These are phyloP conservation scores for Jaltomata sinuosa DNA, from an alignment of 257 asterid genomes.

Conservation along the genomic window DNA sequence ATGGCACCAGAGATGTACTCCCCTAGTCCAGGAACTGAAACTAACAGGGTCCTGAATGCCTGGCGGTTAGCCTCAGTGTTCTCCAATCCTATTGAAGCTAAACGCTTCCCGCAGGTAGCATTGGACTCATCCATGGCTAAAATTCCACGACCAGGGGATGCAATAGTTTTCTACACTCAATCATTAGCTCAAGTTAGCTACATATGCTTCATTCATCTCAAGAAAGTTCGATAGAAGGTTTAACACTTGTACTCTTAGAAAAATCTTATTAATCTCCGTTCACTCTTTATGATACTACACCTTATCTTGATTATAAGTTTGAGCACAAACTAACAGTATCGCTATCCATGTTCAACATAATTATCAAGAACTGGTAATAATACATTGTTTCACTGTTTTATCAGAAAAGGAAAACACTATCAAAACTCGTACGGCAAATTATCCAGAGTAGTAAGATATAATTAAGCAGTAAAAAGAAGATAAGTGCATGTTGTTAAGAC, in stretches of 20 bases:
- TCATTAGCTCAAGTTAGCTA: neutral
- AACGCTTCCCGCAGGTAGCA: slow-evolving; percentile 71
- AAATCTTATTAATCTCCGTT: neutral
- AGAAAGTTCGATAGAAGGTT: neutral
- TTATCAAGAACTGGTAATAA: neutral
- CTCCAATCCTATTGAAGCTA: slow-evolving; percentile 62
- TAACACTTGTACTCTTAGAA: neutral
- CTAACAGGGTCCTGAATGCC: slow-evolving; percentile 59
- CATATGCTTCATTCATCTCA: neutral
- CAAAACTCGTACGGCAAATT: neutral
- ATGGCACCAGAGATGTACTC: slow-evolving; percentile 59
- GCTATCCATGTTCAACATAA: neutral
- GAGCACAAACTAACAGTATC: neutral
- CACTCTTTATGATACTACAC: neutral
- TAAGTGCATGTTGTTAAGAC: neutral
- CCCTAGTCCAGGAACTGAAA: slow-evolving; percentile 56
- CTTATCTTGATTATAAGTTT: neutral
- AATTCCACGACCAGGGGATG: slow-evolving; percentile 76
- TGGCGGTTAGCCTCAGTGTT: slow-evolving; percentile 73
- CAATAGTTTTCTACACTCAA: slow-evolving; percentile 43
- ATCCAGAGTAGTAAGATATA: neutral
- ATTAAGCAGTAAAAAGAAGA: neutral
- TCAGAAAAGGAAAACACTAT: neutral
- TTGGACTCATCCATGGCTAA: slow-evolving; percentile 73
- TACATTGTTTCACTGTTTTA: neutral